Conservation (phyloP, 2,329 filamentous ascomycete species). For the Diaporthe longicolla region DNA sequence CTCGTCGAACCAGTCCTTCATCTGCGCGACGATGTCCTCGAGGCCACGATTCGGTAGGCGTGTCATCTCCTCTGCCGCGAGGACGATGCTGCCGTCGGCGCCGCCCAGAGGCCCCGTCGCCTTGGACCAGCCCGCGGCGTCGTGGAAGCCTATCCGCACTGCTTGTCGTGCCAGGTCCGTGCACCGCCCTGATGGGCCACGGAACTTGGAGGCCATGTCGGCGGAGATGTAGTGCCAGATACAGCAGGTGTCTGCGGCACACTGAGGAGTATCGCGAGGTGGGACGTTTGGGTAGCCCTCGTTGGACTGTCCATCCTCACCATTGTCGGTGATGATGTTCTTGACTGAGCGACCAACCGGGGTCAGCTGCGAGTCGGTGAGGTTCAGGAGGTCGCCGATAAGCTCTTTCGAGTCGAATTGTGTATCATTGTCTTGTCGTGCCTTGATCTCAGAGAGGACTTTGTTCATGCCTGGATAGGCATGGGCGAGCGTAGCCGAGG, state of each 20-base stretch:
- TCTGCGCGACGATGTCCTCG: slow-evolving; percentile 9
- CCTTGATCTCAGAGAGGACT: slow-evolving; percentile 43
- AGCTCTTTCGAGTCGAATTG: slow-evolving; percentile 55
- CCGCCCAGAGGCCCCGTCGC: slow-evolving; percentile 7
- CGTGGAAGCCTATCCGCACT: slow-evolving; percentile 64
- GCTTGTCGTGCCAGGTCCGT: slow-evolving; percentile 60
- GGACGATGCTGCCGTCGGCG: slow-evolving; percentile 17
- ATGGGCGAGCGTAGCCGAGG: not conserved
- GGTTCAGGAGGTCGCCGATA: slow-evolving; percentile 57
- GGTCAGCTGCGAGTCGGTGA: slow-evolving; percentile 51
- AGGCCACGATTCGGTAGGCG: slow-evolving; percentile 1
- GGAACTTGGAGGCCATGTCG: slow-evolving; percentile 56
- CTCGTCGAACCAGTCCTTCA: slow-evolving; percentile 51
- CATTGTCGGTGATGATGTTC: slow-evolving; percentile 52
- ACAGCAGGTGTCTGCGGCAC: slow-evolving; percentile 46
- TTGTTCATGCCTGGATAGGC: slow-evolving; percentile 47
- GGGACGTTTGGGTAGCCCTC: slow-evolving; percentile 19
- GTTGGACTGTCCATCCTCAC: slow-evolving; percentile 40
- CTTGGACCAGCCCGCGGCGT: slow-evolving; percentile 45
- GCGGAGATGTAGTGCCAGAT: slow-evolving; percentile 60
- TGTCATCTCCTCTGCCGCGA: slow-evolving; percentile 20
- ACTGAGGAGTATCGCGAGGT: not conserved
- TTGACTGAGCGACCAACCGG: slow-evolving; percentile 55
- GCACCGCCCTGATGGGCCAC: slow-evolving; percentile 56
- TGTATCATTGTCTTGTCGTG: slow-evolving; percentile 46